Evolutionary conservation across 495 filamentous ascomycete species (phyloP).

Genomic region (Hypoxylon intermedium): DNA sequence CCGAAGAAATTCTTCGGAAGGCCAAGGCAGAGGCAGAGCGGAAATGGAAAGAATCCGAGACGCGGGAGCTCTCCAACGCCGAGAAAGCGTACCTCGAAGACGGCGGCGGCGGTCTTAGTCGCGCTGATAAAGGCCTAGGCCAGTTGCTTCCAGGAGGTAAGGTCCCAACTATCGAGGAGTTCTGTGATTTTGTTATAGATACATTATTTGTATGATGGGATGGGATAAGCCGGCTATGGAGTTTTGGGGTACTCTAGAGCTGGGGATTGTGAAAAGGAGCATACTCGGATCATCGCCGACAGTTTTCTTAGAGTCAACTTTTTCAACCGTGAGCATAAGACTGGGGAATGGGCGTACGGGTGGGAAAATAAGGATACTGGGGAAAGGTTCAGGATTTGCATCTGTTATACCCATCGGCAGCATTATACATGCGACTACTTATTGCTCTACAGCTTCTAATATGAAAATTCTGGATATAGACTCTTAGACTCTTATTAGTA

Average conservation of each 20-base stretch:
- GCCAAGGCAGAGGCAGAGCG: slow-evolving; percentile 82
- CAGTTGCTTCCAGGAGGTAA: slow-evolving; percentile 38
- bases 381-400: slow-evolving; percentile 4
- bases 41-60: slow-evolving; percentile 78
- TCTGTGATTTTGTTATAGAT: slow-evolving; percentile 56
- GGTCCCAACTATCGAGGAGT: slow-evolving; percentile 50
- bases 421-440: slow-evolving; percentile 30
- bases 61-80: slow-evolving; percentile 53
- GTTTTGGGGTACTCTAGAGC: slow-evolving; percentile 21
- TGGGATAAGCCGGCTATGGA: slow-evolving; percentile 3
- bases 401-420: slow-evolving; percentile 25
- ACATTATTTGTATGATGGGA: slow-evolving; percentile 45
- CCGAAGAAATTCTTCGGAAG: slow-evolving; percentile 73
- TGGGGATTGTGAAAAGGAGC: slow-evolving; percentile 11
- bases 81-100: slow-evolving; percentile 58
- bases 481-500: too few relatives aligned
- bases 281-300: slow-evolving; percentile 11
- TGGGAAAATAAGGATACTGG: slow-evolving; percentile 4
- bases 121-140: slow-evolving; percentile 38
- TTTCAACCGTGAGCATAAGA: slow-evolving; percentile 19
- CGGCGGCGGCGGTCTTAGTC: slow-evolving; percentile 41
- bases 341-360: slow-evolving; percentile 20
- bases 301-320: slow-evolving; percentile 8
- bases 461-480: slow-evolving; percentile 13
- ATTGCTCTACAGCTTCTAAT: slow-evolving; percentile 13